Evolutionary conservation across 805 yeast species (phyloP).

Genomic region (Yarrowia porcina): DNA sequence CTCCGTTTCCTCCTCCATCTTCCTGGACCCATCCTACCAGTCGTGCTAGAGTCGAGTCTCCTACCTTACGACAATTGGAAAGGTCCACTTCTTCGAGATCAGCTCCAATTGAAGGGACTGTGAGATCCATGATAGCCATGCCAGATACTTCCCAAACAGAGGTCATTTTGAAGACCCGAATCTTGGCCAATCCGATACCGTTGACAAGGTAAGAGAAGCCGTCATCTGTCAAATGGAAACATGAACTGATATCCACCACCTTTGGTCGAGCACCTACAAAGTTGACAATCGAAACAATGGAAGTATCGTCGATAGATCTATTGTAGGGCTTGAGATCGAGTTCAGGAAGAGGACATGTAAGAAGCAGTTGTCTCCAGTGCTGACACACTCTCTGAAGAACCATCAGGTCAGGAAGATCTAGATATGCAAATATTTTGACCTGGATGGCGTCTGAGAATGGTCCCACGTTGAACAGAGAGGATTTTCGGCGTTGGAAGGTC

Average conservation of each 20-base stretch:
- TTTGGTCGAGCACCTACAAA: slow-evolving; percentile 70
- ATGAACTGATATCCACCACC: slow-evolving; percentile 60
- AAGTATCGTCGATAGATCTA: slow-evolving; percentile 56
- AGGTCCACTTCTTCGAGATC: slow-evolving; percentile 59
- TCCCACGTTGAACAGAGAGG: slow-evolving; percentile 56
- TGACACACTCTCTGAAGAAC: slow-evolving; percentile 55
- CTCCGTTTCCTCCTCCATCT: not conserved
- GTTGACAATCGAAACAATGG: slow-evolving; percentile 56
- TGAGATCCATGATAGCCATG: slow-evolving; percentile 76
- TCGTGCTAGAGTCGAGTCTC: slow-evolving; percentile 67
- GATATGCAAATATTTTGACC: slow-evolving; percentile 50
- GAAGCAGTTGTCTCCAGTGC: slow-evolving; percentile 65
- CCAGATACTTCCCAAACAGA: slow-evolving; percentile 77
- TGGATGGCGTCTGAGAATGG: slow-evolving; percentile 61
- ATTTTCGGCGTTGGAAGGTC: slow-evolving; percentile 43
- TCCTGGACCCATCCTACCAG: slow-evolving; percentile 53
- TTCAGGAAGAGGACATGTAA: slow-evolving; percentile 54
- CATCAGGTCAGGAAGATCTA: slow-evolving; percentile 61
- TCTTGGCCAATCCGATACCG: slow-evolving; percentile 66
- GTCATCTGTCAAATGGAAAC: slow-evolving; percentile 73
- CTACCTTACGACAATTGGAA: slow-evolving; percentile 68
- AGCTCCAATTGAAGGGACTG: slow-evolving; percentile 61
- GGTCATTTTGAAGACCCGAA: slow-evolving; percentile 55
- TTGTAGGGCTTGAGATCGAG: slow-evolving; percentile 64
- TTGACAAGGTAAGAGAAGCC: slow-evolving; percentile 70